Base-by-base conservation (phyloP, 169 alveolate species). In the Plasmodium ovale region DNA sequence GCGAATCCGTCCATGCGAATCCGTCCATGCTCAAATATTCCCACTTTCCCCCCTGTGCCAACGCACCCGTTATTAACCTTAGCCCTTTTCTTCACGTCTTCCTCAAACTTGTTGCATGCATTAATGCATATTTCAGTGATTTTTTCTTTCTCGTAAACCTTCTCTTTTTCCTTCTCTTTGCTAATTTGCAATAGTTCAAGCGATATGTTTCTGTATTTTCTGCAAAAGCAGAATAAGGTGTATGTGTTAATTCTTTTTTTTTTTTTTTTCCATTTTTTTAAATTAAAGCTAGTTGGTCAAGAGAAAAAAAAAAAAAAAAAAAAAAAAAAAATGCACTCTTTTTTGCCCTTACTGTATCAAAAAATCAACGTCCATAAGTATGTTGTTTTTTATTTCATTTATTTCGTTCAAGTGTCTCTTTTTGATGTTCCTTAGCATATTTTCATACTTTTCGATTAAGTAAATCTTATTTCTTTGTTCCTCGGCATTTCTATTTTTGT, bases 331-430 rank as follows among this genome's bases (percentile, higher is more conserved):
- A 35, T 60, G 4, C 6, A 72, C n/a, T 25, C 54, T 33, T 14
- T 53, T 79, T 64, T 12, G 2, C 51, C 14, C 56, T 54, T 79
- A 79, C 89, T 79, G 89, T 64, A 79, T 79, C 65, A 79, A 64
- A 49, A 79, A 79, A 65, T 79, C 79, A n/a, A 79, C 89, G 51
- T 79, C 89, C 62, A 56, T 16, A 60, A 79, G 82, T 5, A 79
- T 58, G 29, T 79, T 35, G 65, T 79, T 79, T 79, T 65, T 79
- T 19, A 79, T 79, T 79, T 79, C 72, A 64, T 47, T 70, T 23
- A 79, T 79, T 67, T 79, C 82, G 35, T 39, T 37, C 16, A 79
- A 64, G 49, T 79, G 89, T 9, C 42, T 64, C 49, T 65, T 79
- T 64, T 70, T 35, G 19, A 79, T 49, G 14, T 65, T 79, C 44